Conservation (phyloP, 768 basidiomycete genomes). For the Pholiota microspora region DNA sequence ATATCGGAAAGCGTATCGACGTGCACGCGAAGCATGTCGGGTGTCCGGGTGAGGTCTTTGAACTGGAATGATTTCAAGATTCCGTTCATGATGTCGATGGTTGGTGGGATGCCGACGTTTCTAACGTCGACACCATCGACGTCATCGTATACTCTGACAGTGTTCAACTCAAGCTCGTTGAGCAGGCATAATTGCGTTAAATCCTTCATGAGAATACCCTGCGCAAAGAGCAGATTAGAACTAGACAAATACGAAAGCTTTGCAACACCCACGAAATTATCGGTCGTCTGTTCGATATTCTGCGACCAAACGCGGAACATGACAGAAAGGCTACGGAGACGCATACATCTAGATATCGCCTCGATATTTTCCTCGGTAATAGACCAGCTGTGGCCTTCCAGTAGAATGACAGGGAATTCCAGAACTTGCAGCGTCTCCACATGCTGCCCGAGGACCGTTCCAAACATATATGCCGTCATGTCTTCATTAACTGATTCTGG, state of each 20-base stretch:
- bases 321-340: background rate
- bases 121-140: background rate
- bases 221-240: background rate
- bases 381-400: background rate
- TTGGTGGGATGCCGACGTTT: background rate
- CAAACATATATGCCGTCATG: conserved; percentile 2
- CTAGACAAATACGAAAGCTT: background rate
- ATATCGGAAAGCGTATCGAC: background rate
- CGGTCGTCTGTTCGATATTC: background rate
- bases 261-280: background rate
- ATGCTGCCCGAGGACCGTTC: background rate
- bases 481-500: background rate
- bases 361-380: background rate
- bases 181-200: background rate
- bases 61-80: background rate
- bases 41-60: background rate
- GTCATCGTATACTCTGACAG: background rate
- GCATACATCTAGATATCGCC: background rate
- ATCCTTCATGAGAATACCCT: background rate
- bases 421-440: background rate
- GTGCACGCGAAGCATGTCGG: background rate
- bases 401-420: background rate
- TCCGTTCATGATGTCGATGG: background rate
- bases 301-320: background rate
- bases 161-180: background rate